Evolutionary conservation across 2,329 filamentous ascomycete species (phyloP).

Genomic region (Coniochaeta sp.): DNA sequence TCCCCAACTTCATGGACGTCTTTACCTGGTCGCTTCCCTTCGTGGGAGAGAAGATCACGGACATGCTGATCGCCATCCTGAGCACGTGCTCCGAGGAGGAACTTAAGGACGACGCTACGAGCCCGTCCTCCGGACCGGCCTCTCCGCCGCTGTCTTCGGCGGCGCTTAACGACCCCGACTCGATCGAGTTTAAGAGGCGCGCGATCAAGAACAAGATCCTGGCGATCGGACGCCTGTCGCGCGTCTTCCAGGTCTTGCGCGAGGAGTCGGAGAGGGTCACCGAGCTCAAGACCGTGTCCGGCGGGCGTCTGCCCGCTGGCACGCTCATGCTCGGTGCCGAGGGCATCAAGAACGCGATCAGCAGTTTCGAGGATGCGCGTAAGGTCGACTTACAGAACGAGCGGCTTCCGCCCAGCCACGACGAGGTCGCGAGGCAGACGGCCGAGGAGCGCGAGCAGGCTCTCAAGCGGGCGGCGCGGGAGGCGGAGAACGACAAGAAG

Average conservation of each 20-base stretch:
- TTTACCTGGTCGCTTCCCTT: conserved; percentile 99
- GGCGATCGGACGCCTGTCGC: conserved; percentile 90
- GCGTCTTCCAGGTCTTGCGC: conserved; percentile 95
- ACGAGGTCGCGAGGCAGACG: conserved; percentile 79
- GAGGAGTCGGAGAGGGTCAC: conserved; percentile 97
- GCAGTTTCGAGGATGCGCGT: conserved; percentile 89
- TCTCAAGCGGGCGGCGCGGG: conserved; percentile 74
- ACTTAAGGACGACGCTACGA: conserved; percentile 76
- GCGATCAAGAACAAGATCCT: conserved; percentile 99
- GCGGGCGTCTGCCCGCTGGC: conserved; percentile 84
- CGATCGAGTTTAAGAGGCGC: conserved; percentile 86
- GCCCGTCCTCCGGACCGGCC: conserved; percentile 49
- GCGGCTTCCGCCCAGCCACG: conserved; percentile 81
- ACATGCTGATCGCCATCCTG: conserved; percentile 97
- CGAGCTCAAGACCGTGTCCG: conserved; percentile 93
- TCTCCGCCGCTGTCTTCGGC: conserved; percentile 55
- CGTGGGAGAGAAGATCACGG: conserved; percentile 97
- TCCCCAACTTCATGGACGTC: conserved; percentile 99
- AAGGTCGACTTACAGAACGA: conserved; percentile 98
- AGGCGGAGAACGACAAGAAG: conserved; percentile 87
- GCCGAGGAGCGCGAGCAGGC: conserved; percentile 77
- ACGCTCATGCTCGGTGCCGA: conserved; percentile 97
- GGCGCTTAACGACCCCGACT: conserved; percentile 61
- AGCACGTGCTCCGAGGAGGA: conserved; percentile 99
- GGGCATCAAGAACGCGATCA: conserved; percentile 97